phyloP scores from a whole-genome alignment of 2,329 filamentous ascomycete genomes.

The Xylariaceae sp. region DNA sequence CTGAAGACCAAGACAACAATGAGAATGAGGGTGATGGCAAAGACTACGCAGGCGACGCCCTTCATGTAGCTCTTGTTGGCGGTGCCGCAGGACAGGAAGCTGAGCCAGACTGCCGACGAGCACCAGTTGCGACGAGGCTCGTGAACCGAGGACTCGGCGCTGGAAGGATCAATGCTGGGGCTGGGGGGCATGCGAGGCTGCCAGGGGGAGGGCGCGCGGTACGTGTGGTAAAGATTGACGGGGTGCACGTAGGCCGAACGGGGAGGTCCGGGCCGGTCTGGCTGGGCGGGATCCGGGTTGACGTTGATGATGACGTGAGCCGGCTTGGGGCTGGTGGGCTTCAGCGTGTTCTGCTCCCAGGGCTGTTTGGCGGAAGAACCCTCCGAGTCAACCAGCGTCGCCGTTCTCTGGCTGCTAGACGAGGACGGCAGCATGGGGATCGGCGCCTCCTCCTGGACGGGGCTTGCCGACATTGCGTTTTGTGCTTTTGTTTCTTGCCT shows the following conservation, averaged over 20 bases:
- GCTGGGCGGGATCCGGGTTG: not conserved
- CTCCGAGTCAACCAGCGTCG: not conserved
- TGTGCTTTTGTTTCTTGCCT: not conserved
- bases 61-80: not conserved
- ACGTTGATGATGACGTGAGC: not conserved
- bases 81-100: not conserved
- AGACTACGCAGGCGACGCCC: constrained; percentile 6
- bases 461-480: not conserved
- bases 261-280: not conserved
- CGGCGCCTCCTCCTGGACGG: not conserved
- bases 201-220: too few relatives aligned
- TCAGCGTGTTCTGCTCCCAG: not conserved
- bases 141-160: not conserved
- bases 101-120: not conserved
- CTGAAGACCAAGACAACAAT: constrained; percentile 9
- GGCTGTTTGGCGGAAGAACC: not conserved
- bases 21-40: not conserved
- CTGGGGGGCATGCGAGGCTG: too few relatives aligned
- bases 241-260: not conserved
- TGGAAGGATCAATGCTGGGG: not conserved
- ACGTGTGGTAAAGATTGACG: too few relatives aligned
- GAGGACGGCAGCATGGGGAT: not conserved
- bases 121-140: not conserved
- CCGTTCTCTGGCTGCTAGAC: not conserved
- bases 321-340: not conserved